These are phyloP conservation scores for Borealophlyctis nickersoniae DNA, from an alignment of 192 early-diverging fungal genomes.

Conservation along the genomic window DNA sequence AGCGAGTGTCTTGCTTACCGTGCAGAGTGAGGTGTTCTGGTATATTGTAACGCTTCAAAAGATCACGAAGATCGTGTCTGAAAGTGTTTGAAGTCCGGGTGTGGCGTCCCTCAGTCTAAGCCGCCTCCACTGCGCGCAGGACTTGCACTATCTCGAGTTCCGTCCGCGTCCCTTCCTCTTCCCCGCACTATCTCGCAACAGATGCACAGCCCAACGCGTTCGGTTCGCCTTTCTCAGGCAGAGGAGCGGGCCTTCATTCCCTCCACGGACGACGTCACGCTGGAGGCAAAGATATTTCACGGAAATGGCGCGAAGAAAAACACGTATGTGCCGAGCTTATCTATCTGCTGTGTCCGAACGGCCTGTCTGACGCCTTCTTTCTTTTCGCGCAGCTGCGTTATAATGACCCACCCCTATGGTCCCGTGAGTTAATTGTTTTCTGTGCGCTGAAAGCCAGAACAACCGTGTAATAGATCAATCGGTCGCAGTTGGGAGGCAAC, in stretches of 20 bases:
- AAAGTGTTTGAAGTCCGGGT: too few species aligned
- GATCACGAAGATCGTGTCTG: too few species aligned
- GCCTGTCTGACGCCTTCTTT: background rate
- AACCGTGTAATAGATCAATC: background rate
- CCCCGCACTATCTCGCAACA: too few species aligned
- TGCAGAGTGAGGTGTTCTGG: too few species aligned
- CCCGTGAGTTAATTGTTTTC: conserved; percentile 18
- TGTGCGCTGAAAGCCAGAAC: too few species aligned
- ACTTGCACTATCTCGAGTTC: too few species aligned
- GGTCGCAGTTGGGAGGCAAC: conserved; percentile 31
- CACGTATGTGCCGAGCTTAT: conserved; percentile 4
- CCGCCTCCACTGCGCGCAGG: too few species aligned
- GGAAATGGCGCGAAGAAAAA: conserved; percentile 10
- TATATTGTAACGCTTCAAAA: too few species aligned
- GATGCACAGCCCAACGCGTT: too few species aligned
- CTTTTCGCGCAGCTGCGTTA: conserved; percentile 14
- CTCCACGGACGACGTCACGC: conserved; percentile 11
- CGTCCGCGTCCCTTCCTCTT: too few species aligned
- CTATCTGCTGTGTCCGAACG: background rate
- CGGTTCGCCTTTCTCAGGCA: background rate
- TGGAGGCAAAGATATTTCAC: conserved; percentile 11
- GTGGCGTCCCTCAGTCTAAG: too few species aligned
- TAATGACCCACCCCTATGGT: conserved; percentile 35
- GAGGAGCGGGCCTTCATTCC: conserved; percentile 15
- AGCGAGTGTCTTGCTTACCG: too few species aligned